Evolutionary conservation across 2,329 filamentous ascomycete species (phyloP), one percentile per base, ranked within the genome.

Genomic region (Ilyonectria destructans): DNA sequence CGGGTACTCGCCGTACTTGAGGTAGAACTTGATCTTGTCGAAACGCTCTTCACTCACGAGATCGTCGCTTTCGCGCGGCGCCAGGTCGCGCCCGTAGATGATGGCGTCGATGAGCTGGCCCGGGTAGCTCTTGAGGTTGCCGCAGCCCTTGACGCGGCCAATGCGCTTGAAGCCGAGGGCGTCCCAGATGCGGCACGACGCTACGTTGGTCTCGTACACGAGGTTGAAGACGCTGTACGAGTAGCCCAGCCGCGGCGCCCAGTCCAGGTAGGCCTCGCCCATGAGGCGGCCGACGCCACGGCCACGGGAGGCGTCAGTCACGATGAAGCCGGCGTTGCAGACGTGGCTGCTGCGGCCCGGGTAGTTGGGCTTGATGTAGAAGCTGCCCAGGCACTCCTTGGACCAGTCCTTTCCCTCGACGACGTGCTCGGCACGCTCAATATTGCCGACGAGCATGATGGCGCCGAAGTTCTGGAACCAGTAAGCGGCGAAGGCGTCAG

Each of bases 1-100:
- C 67, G 96, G 96, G 81, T 99, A 98, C 81, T 95, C 94, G 78
- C 92, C 92, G 81, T 95, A 94, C 83, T 97, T 97, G 78, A 98
- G 90, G 83, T 98, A 98, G 86, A 93, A 98, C 78, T 95, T 93
- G 80, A 98, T 98, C 87, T 98, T 98, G 86, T 98, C 96, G 86
- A 98, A 98, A 75, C 96, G 93, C 84, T 98, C 95, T 85, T 98
- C 95, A 81, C 92, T 95, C 76, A 96, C 92, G 80, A 93, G 91
- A 80, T 96, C 93, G 79, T 96, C 94, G 75, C 88, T 89, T 76
- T 94, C 92, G 67, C 80, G 80, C 52, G 79, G 79, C 17, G 82
- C 84, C 68, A 90, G 83, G 75, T 91, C 90, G 61, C 89, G 87
- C 37, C 95, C 95, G 82, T 92, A 94, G 69, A 94, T 93, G 80